phyloP scores from a whole-genome alignment of 306 rosid species.

The Prunus campanulata region DNA sequence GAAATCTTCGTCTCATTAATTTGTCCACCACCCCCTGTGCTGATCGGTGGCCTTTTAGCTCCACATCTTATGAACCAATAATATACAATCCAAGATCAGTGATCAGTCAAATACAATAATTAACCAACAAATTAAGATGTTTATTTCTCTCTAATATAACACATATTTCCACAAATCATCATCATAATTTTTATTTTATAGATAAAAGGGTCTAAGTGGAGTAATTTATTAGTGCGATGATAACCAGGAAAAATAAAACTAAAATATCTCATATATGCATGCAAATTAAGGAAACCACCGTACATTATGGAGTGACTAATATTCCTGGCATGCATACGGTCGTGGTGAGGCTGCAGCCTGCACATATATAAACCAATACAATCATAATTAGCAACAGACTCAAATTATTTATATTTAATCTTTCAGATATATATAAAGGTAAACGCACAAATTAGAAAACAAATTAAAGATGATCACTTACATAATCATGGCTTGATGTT shows the following conservation, averaged over 20 bases:
- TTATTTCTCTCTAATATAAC: neutral
- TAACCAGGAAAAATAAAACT: neutral
- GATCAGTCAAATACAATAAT: no score
- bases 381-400: neutral
- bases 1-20: neutral
- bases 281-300: neutral
- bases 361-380: neutral
- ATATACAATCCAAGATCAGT: no score
- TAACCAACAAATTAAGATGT: neutral
- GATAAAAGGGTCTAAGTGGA: no score
- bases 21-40: neutral
- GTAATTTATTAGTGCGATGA: no score
- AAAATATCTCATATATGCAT: neutral
- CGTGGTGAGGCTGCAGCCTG: constrained; percentile 5
- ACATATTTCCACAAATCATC: neutral
- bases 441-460: neutral
- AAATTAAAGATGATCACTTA: neutral
- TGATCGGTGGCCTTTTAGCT: neutral
- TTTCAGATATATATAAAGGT: neutral
- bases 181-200: no score
- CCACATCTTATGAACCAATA: neutral
- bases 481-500: neutral
- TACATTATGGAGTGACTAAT: neutral
- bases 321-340: neutral
- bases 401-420: neutral